Evolutionary conservation across 1,284 basidiomycete genomes (phyloP), one percentile per base, ranked within the genome.

Genomic region (Heterobasidion occidentale): DNA sequence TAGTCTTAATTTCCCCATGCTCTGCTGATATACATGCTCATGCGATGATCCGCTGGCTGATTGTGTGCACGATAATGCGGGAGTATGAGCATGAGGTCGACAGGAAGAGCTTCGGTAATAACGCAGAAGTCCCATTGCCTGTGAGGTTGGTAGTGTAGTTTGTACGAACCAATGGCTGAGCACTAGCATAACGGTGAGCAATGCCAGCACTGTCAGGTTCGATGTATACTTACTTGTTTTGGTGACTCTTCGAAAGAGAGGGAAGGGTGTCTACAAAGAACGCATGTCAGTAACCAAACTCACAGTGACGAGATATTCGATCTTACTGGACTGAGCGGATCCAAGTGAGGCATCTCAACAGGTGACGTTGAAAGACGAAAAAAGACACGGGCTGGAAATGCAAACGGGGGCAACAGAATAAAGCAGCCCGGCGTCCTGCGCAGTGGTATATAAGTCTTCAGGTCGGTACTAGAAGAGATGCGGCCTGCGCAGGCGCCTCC

Each of bases 31-130:
- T 80, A 81, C 81, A 89, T 86, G 63, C 76, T 76, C 71, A 90
- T 74, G 42, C 84, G 81, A 67, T 88, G 81, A 51, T 81, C 77
- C 42, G 84, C 68, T 0, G 87, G 87, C 62, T 90, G 86, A 61
- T 81, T 74, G 45, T 80, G 78, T 17, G 87, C 86, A 46, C 87
- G 85, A 64, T 88, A 88, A 64, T 90, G 87, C 2, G 87, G 87
- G 55, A 90, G 74, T 34, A 80, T 77, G 53, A 90, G 78, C 20
- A 82, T 80, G 56, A 86, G 65, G 64, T 90, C 84, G 59, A 88
- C 72, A 12, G 81, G 69, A 46, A 72, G 68, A 58, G 74, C 68
- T 27, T 73, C 72, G 8, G 74, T 48, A 60, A 85, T 80, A 56
- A 84, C 68, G 55, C 78, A 68, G 63, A 81, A 86, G 64, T 90